Evolutionary conservation across 208 protist genomes (phyloP), one percentile per base, ranked within the genome.

Genomic region (Trypanosoma scelopori): DNA sequence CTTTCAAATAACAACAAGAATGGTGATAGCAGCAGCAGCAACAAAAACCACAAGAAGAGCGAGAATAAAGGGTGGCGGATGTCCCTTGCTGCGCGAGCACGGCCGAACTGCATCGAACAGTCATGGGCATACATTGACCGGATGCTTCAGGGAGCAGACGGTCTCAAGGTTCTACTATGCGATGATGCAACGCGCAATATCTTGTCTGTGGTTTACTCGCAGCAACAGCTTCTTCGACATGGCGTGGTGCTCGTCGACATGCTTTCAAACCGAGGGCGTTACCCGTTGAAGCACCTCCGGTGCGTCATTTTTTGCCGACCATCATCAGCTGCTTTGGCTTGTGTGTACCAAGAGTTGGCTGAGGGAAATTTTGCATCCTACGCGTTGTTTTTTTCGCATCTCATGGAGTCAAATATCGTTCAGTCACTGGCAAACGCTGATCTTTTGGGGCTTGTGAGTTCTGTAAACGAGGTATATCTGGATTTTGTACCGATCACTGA

Each of bases 221-320:
- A 98, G 73, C 94, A 96, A 30, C 87, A 98, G 66, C 95, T 99
- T 37, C 81, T 99, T 55, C 92, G 97, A 65, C 95, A 99, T 64
- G 93, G 98, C 65, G 93, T 99, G 11, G 99, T 98, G 53, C 79
- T 99, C 18, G 93, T 99, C 41, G 98, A 99, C 64, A 82, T 88
- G 58, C 71, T 99, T 22, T 74, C 93, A 18, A 93, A 90, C 53
- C 85, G 56, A 50, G 68, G 73, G 5, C 81, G 92, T 51, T 97
- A 98, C 66, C 73, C 73, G 20, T 98, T 99, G 93, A 82, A 86
- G 51, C 96, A 99, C 68, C 84, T 99, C 57, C 93, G 91, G 41
- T 94, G 84, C 47, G 66, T 98, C 25, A 84, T 97, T 27, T 86
- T 97, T 65, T 89, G 92, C 65, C 79, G 97, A 41, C 98, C 98